These are phyloP conservation scores for Gomphus bonarii DNA, from an alignment of 1,284 basidiomycete genomes.

Conservation along the genomic window DNA sequence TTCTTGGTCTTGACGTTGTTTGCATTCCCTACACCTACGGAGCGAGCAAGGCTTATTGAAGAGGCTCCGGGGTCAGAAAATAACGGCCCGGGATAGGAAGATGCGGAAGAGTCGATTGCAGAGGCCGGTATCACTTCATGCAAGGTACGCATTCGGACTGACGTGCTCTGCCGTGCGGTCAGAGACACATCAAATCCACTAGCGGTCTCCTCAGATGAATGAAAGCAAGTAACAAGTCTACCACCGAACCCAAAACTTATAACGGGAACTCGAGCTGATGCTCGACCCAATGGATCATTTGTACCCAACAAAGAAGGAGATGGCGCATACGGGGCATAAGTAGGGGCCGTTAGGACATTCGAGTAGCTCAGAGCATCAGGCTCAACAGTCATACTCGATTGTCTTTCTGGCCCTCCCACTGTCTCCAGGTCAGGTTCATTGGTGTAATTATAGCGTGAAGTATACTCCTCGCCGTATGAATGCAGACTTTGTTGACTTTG, in stretches of 20 bases:
- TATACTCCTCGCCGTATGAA: conserved; percentile 15
- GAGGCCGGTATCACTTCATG: conserved; percentile 61
- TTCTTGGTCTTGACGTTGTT: conserved; percentile 71
- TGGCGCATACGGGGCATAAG: conserved; percentile 53
- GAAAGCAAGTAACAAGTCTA: conserved; percentile 79
- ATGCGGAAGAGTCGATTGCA: conserved; percentile 44
- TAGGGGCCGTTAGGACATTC: conserved; percentile 25
- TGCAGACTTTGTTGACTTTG: conserved; percentile 20
- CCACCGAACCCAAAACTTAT: conserved; percentile 88
- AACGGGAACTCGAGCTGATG: conserved; percentile 64
- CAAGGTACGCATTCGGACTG: conserved; percentile 58
- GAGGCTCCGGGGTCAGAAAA: conserved; percentile 67
- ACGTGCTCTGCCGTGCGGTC: conserved; percentile 57
- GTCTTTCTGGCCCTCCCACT: neutral
- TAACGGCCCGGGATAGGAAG: conserved; percentile 76
- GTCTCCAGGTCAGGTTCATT: conserved; percentile 12
- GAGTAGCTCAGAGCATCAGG: conserved; percentile 11
- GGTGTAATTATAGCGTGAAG: conserved; percentile 14
- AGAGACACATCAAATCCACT: conserved; percentile 73
- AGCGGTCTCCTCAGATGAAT: conserved; percentile 53
- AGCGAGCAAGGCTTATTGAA: conserved; percentile 45
- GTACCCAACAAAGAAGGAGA: conserved; percentile 69
- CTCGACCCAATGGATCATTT: conserved; percentile 76
- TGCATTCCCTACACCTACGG: conserved; percentile 23
- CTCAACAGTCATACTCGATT: neutral